These are phyloP conservation scores for Russula lepida DNA, from an alignment of 768 basidiomycete species.

Conservation along the genomic window DNA sequence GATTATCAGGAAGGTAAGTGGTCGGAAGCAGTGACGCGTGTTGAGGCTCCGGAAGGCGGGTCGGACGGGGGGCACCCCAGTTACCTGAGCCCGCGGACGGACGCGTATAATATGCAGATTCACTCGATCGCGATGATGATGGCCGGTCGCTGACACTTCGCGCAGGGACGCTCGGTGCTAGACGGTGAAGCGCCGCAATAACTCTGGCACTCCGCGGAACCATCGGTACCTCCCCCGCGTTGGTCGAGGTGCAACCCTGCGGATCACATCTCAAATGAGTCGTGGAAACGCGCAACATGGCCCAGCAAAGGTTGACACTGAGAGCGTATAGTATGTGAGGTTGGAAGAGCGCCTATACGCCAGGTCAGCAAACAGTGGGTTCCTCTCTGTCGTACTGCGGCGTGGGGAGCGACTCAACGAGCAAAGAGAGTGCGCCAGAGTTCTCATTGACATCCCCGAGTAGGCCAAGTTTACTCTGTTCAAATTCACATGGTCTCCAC, in stretches of 20 bases:
- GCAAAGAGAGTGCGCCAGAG: conserved; percentile 8
- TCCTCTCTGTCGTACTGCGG: neutral
- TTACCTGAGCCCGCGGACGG: conserved; percentile 11
- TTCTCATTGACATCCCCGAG: neutral
- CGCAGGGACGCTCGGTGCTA: neutral
- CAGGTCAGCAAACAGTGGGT: conserved; percentile 12
- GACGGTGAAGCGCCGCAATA: neutral
- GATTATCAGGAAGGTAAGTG: conserved; percentile 8
- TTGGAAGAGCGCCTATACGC: conserved; percentile 10
- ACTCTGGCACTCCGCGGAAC: conserved; percentile 10
- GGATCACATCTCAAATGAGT: conserved; percentile 14
- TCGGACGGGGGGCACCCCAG: conserved; percentile 15
- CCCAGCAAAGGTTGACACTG: conserved; percentile 10
- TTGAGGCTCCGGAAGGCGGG: conserved; percentile 13
- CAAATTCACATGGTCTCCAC: neutral
- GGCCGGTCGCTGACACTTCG: conserved; percentile 14
- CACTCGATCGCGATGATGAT: conserved; percentile 19
- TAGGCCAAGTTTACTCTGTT: neutral
- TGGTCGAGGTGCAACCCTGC: neutral
- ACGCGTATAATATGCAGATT: conserved; percentile 16
- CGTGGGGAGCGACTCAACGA: conserved; percentile 16
- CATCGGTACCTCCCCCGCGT: neutral
- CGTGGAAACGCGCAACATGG: conserved; percentile 4
- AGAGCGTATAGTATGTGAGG: conserved; percentile 5
- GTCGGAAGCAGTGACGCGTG: conserved; percentile 9